These are phyloP conservation scores for Lactifluus piperatus DNA, from an alignment of 768 basidiomycete species.

Conservation along the genomic window DNA sequence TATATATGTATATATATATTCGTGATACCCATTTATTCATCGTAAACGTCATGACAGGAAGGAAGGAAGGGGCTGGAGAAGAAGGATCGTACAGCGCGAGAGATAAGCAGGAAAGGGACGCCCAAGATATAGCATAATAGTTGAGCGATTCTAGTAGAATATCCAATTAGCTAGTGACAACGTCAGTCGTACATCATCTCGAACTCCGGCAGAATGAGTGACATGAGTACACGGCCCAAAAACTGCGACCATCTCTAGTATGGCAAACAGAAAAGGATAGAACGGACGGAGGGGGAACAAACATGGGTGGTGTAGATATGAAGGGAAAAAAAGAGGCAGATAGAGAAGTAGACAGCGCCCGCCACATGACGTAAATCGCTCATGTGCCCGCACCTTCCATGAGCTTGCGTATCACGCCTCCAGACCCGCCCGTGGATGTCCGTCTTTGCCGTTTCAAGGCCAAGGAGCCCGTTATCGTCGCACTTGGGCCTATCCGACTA, in stretches of 20 bases:
- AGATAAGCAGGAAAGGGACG: background rate
- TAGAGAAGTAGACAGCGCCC: background rate
- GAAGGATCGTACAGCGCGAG: background rate
- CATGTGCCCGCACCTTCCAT: conserved; percentile 12
- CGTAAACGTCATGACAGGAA: background rate
- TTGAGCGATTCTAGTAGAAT: conserved; percentile 16
- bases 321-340: background rate
- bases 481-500: conserved; percentile 24
- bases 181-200: conserved; percentile 14
- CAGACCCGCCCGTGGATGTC: conserved; percentile 38
- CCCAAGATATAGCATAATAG: conserved; percentile 14
- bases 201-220: conserved; percentile 13
- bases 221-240: conserved; percentile 8
- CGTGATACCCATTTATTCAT: conserved; percentile 9
- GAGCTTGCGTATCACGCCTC: conserved; percentile 9
- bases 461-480: conserved; percentile 22
- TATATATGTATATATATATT: conserved; percentile 3
- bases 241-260: conserved; percentile 4
- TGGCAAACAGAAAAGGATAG: background rate
- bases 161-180: conserved; percentile 16
- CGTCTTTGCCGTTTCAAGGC: conserved; percentile 77
- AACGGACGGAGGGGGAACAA: background rate
- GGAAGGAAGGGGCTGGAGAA: background rate
- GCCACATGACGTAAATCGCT: conserved; percentile 1
- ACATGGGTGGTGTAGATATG: conserved; percentile 8